Evolutionary conservation across 2,329 filamentous ascomycete species (phyloP), one percentile per base, ranked within the genome.

Genomic region (Pseudopithomyces chartarum): DNA sequence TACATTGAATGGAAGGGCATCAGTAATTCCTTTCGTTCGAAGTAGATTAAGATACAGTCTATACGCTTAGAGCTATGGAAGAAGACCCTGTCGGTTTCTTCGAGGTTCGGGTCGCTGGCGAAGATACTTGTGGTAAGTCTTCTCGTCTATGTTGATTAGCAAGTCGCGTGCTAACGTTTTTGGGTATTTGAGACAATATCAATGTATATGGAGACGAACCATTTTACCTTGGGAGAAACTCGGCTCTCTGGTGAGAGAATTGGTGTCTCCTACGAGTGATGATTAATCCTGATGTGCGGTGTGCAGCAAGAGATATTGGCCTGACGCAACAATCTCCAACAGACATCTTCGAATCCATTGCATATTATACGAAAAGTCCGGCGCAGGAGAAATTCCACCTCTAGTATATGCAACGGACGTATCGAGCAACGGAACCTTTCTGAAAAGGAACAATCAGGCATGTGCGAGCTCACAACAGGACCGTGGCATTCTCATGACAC

Each of bases 401-500:
- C 74, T 83, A 53, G 73, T 83, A 2, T 83, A 82, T 60, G 75
- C 74, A 13, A 74, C 79, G 38, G 76, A 81, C 51, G 47, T 81
- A 2, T 83, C 81, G 0, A 69, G 68, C 34, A 82, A 82, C 56
- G 70, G 77, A 6, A 78, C 79, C 6, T 62, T 66, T 20, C 53
- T 81, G 6, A 70, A 61, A 45, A 76, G 74, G 55, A 54, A 58
- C 20, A 67, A 69, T 40, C 48, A 56, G 48, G 49, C 63, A 38
- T 63, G 51, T 48, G 53, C 60, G 7, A 64, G 56, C 46, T 68
- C 70, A 13, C 64, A 67, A 52, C 62, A 56, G 8, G 53, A 52
- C 33, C 59, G 47, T n/a, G 62, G 65, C 6, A 56, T 74, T 29
- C 60, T 76, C 0, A 74, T 76, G 67, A 64, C 62, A 40, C 70